Percentiles rank a stretch among this genome's conserved stretches.
Conservation (phyloP, 106 monocot genomes). For the Dendrobium huoshanense region DNA sequence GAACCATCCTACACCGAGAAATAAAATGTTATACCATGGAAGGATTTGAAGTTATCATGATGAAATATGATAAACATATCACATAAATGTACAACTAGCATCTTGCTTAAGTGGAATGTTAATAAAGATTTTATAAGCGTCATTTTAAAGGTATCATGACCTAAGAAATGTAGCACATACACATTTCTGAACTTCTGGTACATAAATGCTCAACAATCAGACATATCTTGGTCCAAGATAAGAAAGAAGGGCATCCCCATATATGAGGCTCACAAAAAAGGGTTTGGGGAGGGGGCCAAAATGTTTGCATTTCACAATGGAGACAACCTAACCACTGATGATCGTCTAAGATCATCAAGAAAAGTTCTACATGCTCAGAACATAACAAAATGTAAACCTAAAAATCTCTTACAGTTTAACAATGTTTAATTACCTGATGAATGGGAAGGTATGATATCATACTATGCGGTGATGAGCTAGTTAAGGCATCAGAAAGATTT, state of each 20-base stretch:
- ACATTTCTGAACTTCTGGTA: not conserved
- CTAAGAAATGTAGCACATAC: not conserved
- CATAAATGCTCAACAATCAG: not conserved
- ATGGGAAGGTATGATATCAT: constrained; percentile 68
- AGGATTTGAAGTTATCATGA: not conserved
- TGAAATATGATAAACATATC: not conserved
- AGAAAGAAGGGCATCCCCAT: not conserved
- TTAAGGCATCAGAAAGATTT: constrained; percentile 61
- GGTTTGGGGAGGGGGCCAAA: not conserved
- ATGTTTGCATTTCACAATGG: not conserved
- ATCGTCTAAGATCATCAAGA: not conserved
- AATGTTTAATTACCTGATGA: constrained; percentile 48
- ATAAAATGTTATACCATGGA: not conserved
- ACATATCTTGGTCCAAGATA: not conserved
- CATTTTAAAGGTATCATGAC: not conserved
- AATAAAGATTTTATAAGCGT: not conserved
- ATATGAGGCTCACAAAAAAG: not conserved
- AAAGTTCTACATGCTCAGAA: not conserved
- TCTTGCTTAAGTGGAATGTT: not conserved
- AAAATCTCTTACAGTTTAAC: not conserved
- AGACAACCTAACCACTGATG: not conserved
- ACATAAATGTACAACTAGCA: not conserved
- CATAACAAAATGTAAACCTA: not conserved
- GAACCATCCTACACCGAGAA: constrained; percentile 68
- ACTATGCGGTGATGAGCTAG: constrained; percentile 41